Conservation (phyloP, 345 rosid genomes). For the Streptanthus diversifolius region DNA sequence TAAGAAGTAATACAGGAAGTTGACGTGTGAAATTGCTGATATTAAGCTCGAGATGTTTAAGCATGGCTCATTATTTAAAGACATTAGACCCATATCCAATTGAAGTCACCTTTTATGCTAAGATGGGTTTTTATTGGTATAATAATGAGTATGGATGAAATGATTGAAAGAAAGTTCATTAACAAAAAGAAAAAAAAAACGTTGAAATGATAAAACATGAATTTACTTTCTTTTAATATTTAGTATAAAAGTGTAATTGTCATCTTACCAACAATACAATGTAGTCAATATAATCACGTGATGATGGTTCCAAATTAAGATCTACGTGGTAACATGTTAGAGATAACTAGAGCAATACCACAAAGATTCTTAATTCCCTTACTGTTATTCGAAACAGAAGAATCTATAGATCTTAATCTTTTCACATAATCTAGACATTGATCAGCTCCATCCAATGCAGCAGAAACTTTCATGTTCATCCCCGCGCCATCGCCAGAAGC, state of each 20-base stretch:
- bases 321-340: constrained; percentile 33
- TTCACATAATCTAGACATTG: constrained; percentile 31
- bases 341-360: constrained; percentile 34
- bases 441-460: constrained; percentile 33
- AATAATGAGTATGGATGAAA: background rate
- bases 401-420: constrained; percentile 28
- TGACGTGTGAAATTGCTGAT: too few species aligned
- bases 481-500: constrained; percentile 24
- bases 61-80: too few species aligned
- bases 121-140: background rate
- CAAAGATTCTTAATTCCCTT: constrained; percentile 26
- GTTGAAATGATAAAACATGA: background rate
- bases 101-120: background rate
- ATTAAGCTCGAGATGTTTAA: too few species aligned
- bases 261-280: constrained; percentile 14
- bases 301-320: constrained; percentile 16
- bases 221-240: background rate
- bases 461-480: constrained; percentile 29
- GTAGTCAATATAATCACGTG: constrained; percentile 1
- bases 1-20: too few species aligned
- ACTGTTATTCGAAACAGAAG: constrained; percentile 22
- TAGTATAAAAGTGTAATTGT: background rate
- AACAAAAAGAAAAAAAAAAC: background rate
- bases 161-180: background rate
- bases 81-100: too few species aligned